Evolutionary conservation across 805 yeast genomes (phyloP).

Genomic region (Kregervanrija pseudodelftensis): DNA sequence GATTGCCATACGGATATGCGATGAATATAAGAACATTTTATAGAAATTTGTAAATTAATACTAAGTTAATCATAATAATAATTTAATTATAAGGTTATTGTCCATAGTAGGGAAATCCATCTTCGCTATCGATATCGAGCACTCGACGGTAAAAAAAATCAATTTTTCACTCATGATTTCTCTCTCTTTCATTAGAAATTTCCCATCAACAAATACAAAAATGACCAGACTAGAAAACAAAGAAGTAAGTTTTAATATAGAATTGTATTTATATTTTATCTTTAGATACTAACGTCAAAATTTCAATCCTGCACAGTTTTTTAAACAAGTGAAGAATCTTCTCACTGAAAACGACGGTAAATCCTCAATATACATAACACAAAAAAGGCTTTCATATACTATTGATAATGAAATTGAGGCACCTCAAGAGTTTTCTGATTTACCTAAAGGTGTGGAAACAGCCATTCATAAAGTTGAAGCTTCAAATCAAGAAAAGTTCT

Average conservation of each 20-base stretch:
- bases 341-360: conserved; percentile 21
- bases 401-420: conserved; percentile 14
- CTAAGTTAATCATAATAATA: background rate
- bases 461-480: conserved; percentile 5
- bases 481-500: conserved; percentile 17
- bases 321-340: conserved; percentile 16
- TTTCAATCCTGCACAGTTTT: conserved; percentile 15
- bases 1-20: conserved; percentile 39
- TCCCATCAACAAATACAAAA: background rate
- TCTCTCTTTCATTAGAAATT: too few relatives aligned
- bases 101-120: too few relatives aligned
- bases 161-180: too few relatives aligned
- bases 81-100: too few relatives aligned
- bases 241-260: conserved; percentile 16
- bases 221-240: conserved; percentile 17
- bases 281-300: conserved; percentile 1
- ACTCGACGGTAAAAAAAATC: too few relatives aligned
- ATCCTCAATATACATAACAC: conserved; percentile 53
- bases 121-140: too few relatives aligned
- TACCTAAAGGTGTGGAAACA: conserved; percentile 11
- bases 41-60: background rate
- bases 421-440: conserved; percentile 10
- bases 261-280: background rate
- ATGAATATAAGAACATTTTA: conserved; percentile 9
- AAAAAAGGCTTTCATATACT: conserved; percentile 39